Base-by-base conservation (phyloP, 1,284 basidiomycete species). In the Apiotrichum mycotoxinovorans region DNA sequence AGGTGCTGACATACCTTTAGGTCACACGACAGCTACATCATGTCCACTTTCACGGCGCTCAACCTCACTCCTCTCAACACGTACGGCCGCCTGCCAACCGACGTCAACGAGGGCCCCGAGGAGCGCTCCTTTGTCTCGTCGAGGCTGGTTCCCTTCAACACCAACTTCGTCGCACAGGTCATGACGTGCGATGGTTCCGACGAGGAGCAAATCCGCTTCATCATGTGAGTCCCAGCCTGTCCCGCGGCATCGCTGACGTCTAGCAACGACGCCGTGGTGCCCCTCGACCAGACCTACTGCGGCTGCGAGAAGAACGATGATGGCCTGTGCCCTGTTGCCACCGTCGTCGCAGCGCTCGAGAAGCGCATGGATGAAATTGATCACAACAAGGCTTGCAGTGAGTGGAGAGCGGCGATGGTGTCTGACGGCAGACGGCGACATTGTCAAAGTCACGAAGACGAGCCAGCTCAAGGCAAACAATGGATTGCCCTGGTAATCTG, bases 211-310 rank as follows among this genome's bases (percentile, higher is more conserved):
- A 71, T 73, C 18, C 66, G 74, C 14, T 76, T 73, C 66, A 70
- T 76, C 51, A 51, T 75, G 65, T 69, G 51, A 51, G 65, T 62
- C n/a, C n/a, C n/a, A n/a, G n/a, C n/a, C n/a, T n/a, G n/a, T n/a
- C n/a, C n/a, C n/a, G n/a, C n/a, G n/a, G n/a, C n/a, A n/a, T n/a
- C n/a, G 30, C 22, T 14, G 23, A 30, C 33, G 25, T 20, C 26
- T 47, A 56, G 54, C 73, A 95, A 95, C 77, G 93, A 96, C 70
- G 92, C 88, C 4, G 88, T 93, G 1, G 81, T 85, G 1, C 91
- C 93, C 1, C 81, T 95, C 40, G 86, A 86, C 2, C 83, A 86
- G 35, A 82, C 90, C 1, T 75, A 76, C 67, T 78, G 80, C 23
- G 88, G 87, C 1, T 93, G 90, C 65, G 83, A 86, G 30, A 71